Base-by-base conservation (phyloP, 495 filamentous ascomycete species). In the Penicillium egyptiacum region DNA sequence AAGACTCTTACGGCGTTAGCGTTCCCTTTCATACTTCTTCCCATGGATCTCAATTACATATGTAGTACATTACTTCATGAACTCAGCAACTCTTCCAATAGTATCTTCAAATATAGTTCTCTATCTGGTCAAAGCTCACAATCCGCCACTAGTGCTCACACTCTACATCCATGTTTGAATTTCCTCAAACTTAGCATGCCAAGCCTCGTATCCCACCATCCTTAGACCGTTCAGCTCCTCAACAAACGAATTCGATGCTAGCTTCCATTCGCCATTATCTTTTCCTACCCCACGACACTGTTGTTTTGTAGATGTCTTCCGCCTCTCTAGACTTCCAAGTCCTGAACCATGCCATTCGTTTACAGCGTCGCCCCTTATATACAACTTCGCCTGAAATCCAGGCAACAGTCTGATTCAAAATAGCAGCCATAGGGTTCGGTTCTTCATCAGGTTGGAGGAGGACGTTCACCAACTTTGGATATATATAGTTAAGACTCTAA, bases 391-490 rank as follows among this genome's bases (percentile, higher is more conserved):
- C 37, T 40, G 37, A 40, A 40, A 40, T 19, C n/a, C 37, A 40
- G 37, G 37, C 37, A 40, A 40, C 37, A 19, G 37, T 40, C 37
- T 40, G 37, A 40, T 40, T 40, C 16, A 40, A n/a, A 40, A 40
- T 40, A 40, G 37, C 14, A 40, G 37, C 37, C 37, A 53, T 12
- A 45, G 42, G 5, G 42, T 41, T 22, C 25, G 50, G 30, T 6
- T 46, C 31, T 11, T 31, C 23, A 17, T 17, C 10, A 5, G 41
- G 19, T 4, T 10, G 42, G 14, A 58, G 25, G 2, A 49, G 5
- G 26, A 58, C 19, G 16, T 40, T 40, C 37, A 40, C 16, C 28
- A 46, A 3, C 50, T 6, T 53, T 19, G 23, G 50, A 43, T 31
- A n/a, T 7, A 31, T 31, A 25, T 25, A 25, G 23, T 25, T 25